Percentiles rank a stretch among this genome's conserved stretches.
phyloP scores from a whole-genome alignment of 1,139 yeast genomes.

The Diutina catenulata region DNA sequence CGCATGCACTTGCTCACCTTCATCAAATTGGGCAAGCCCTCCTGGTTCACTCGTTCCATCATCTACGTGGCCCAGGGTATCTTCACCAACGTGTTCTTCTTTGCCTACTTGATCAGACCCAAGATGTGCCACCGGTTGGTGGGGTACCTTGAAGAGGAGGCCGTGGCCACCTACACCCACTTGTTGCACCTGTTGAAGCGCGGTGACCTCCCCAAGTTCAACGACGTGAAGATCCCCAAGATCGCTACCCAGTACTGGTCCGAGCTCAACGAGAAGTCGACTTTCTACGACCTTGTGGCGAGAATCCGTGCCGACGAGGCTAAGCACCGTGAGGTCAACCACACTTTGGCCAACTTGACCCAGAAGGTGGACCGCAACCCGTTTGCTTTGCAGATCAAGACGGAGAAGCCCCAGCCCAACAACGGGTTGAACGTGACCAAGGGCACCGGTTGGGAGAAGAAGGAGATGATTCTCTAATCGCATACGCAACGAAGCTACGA shows the following conservation, averaged over 20 bases:
- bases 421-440: constrained; percentile 35
- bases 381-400: constrained; percentile 38
- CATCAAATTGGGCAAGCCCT: constrained; percentile 54
- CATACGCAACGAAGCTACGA: too few relatives aligned
- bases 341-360: constrained; percentile 57
- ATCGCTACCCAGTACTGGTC: constrained; percentile 59
- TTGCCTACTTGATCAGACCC: constrained; percentile 49
- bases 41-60: constrained; percentile 43
- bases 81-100: constrained; percentile 55
- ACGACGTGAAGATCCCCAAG: constrained; percentile 33
- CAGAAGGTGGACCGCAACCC: constrained; percentile 53
- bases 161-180: constrained; percentile 60
- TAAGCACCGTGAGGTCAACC: constrained; percentile 68
- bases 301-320: constrained; percentile 71
- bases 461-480: constrained; percentile 32
- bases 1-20: constrained; percentile 69
- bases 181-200: constrained; percentile 43
- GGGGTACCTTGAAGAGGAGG: constrained; percentile 73
- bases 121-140: constrained; percentile 65
- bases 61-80: constrained; percentile 62
- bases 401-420: constrained; percentile 41
- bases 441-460: constrained; percentile 54
- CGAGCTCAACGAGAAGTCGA: constrained; percentile 33
- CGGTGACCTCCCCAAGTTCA: constrained; percentile 41
- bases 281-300: constrained; percentile 52